Conservation (phyloP, 192 early-diverging fungal genomes). For the Backusella australiensis region DNA sequence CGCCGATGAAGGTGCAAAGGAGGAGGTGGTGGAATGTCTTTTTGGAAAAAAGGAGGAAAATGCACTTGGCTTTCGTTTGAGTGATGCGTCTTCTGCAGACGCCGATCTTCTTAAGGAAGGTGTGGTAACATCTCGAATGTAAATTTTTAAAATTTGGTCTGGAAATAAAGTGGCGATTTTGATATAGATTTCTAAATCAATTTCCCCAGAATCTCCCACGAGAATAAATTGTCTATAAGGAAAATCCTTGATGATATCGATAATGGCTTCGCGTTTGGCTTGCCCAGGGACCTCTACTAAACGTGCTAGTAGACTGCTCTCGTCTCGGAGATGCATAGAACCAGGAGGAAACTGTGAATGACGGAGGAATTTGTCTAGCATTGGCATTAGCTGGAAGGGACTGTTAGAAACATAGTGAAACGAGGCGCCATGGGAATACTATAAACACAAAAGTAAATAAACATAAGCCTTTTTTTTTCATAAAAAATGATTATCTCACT, state of each 20-base stretch:
- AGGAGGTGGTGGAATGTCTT: background rate
- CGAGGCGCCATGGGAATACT: constrained; percentile 58
- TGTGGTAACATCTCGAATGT: constrained; percentile 73
- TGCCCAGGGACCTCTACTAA: constrained; percentile 42
- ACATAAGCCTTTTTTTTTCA: background rate
- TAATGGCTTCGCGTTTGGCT: constrained; percentile 54
- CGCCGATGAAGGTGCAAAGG: background rate
- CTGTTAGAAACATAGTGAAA: constrained; percentile 89
- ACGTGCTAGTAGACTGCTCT: constrained; percentile 57
- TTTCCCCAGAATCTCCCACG: constrained; percentile 84
- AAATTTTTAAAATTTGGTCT: constrained; percentile 75
- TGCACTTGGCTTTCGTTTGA: background rate
- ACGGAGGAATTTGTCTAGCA: constrained; percentile 63
- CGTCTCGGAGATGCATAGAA: constrained; percentile 63
- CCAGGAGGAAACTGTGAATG: constrained; percentile 72
- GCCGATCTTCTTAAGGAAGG: background rate
- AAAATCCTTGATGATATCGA: constrained; percentile 55
- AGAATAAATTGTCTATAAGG: constrained; percentile 76
- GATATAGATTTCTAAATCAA: constrained; percentile 79
- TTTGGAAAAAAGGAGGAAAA: background rate
- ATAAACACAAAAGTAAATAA: constrained; percentile 14
- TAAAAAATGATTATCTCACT: background rate
- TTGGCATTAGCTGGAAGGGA: constrained; percentile 79
- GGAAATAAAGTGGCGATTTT: constrained; percentile 61
- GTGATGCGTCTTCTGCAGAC: background rate